Conservation (phyloP, 2,329 filamentous ascomycete genomes). For the Fusarium mexicanum region DNA sequence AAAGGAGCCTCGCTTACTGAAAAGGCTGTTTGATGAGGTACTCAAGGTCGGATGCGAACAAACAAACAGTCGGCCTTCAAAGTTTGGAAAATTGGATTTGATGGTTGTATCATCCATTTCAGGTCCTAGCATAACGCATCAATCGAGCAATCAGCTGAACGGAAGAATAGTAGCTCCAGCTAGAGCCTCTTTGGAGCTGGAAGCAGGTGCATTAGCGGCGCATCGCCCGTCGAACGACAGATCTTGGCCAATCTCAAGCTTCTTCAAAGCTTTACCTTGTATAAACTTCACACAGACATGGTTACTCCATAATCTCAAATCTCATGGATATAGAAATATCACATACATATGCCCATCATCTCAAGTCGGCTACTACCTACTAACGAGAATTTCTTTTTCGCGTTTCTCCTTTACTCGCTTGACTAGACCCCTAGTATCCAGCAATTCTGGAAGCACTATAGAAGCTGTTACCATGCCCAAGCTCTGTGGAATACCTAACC, state of each 20-base stretch:
- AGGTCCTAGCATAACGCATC: background rate
- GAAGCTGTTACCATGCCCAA: slow-evolving; percentile 12
- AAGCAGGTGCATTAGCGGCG: slow-evolving; percentile 30
- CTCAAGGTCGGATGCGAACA: background rate
- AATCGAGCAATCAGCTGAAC: slow-evolving; percentile 24
- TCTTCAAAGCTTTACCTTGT: background rate
- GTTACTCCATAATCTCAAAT: slow-evolving; percentile 12
- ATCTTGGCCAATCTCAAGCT: slow-evolving; percentile 1
- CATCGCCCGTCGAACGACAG: slow-evolving; percentile 12
- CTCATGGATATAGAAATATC: slow-evolving; percentile 12
- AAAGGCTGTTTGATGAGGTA: background rate
- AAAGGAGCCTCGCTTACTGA: slow-evolving; percentile 10
- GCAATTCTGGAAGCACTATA: slow-evolving; percentile 32
- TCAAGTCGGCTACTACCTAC: slow-evolving; percentile 20
- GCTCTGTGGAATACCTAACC: slow-evolving; percentile 18
- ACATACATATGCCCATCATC: slow-evolving; percentile 23
- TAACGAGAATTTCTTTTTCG: slow-evolving; percentile 22
- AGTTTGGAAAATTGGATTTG: background rate
- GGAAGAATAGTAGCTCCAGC: slow-evolving; percentile 39
- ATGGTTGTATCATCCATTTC: background rate
- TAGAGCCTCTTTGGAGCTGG: slow-evolving; percentile 21
- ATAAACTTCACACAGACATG: background rate
- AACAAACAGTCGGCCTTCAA: slow-evolving; percentile 1
- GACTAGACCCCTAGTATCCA: slow-evolving; percentile 6
- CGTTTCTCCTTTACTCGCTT: slow-evolving; percentile 24